Conservation (phyloP, 768 basidiomycete genomes). For the Naganishia vishniacii region DNA sequence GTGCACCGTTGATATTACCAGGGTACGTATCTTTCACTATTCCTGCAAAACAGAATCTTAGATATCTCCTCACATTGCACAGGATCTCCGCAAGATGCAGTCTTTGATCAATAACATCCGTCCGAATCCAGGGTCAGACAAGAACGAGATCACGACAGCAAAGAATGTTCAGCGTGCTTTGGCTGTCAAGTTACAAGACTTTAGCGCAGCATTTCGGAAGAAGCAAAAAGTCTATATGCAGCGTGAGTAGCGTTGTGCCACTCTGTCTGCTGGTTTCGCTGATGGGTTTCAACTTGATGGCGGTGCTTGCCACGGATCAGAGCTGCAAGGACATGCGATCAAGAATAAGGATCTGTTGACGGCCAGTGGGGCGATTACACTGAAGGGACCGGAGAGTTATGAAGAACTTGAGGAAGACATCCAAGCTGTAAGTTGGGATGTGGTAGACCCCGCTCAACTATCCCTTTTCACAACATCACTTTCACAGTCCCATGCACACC, state of each 20-base stretch:
- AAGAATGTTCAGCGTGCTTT: constrained; percentile 93
- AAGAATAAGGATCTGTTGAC: constrained; percentile 92
- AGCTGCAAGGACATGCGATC: constrained; percentile 92
- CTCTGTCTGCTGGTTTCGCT: constrained; percentile 1
- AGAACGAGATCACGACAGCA: constrained; percentile 60
- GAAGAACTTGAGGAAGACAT: constrained; percentile 86
- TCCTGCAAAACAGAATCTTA: neutral
- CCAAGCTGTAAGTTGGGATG: constrained; percentile 61
- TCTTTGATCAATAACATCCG: constrained; percentile 70
- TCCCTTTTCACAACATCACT: neutral
- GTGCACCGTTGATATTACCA: constrained; percentile 79
- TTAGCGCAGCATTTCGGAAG: constrained; percentile 86
- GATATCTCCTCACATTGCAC: constrained; percentile 30
- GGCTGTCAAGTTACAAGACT: constrained; percentile 91
- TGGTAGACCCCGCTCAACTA: neutral
- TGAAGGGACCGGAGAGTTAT: constrained; percentile 74
- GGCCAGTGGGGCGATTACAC: constrained; percentile 74
- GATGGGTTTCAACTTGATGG: too few species aligned
- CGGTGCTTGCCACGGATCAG: too few species aligned
- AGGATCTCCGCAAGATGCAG: constrained; percentile 63
- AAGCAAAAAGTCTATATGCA: constrained; percentile 98
- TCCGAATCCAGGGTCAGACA: constrained; percentile 32
- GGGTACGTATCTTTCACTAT: constrained; percentile 53
- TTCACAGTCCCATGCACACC: constrained; percentile 28
- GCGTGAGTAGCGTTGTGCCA: constrained; percentile 58